Evolutionary conservation across 2,329 filamentous ascomycete species (phyloP), one percentile per base, ranked within the genome.

Genomic region (Emericellopsis cladophorae): DNA sequence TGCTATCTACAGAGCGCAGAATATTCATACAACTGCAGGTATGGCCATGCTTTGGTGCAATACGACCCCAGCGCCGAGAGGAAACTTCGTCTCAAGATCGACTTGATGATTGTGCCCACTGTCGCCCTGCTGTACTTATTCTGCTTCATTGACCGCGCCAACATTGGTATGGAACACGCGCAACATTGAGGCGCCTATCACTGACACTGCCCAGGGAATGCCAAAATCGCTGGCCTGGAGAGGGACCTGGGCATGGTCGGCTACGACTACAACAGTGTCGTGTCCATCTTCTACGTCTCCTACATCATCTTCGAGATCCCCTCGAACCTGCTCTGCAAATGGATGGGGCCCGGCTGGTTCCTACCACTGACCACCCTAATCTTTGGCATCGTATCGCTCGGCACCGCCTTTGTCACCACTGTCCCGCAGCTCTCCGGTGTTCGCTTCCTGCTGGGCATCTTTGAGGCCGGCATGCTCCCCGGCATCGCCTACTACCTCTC

Each of bases 291-390:
- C 60, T 86, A 82, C 57, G 67, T 87, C 53, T 75, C 74, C 7
- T 87, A 87, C 57, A 84, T 85, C 49, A 22, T 85, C 37, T 83
- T 82, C 48, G 76, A 85, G 55, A 80, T 87, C 34, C 81, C 83
- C 0, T 68, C 67, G 42, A 86, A 78, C 46, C 68, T 86, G 44
- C 57, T 67, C 15, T 85, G 81, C 65, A 87, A 86, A 56, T 77
- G 67, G 64, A 62, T 85, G 5, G 81, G 81, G 0, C 82, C 82
- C 0, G 80, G 79, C 31, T 84, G 78, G 77, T 86, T 79, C 53
- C 68, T 86, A 15, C 81, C 82, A 0, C 53, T 63, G 4, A 74
- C 72, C 26, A 72, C 77, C 0, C 59, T 85, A 2, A 64, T 68
- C 33, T 86, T 84, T 48, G 81, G 79, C 6, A 61, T 77, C 36